Evolutionary conservation across 176 grass and related monocot genomes (phyloP), one percentile per base, ranked within the genome.

Genomic region (Phyllostachys edulis): DNA sequence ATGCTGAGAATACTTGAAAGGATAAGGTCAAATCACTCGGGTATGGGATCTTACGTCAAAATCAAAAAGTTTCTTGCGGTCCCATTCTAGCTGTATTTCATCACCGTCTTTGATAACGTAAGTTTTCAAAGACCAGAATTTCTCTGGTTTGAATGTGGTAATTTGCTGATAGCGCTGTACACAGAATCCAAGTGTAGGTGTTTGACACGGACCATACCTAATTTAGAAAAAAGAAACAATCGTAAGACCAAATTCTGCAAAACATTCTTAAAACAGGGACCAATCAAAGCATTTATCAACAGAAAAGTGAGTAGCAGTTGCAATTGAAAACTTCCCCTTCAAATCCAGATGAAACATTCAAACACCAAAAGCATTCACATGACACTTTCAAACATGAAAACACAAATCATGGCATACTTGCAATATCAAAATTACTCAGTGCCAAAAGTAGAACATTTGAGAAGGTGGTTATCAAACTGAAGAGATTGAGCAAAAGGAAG

Each of bases 191-290:
- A 98, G 89, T 0, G 96, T 98, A 85, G 96, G 96, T 42, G 96
- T 98, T 85, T 98, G 96, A 84, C 96, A 98, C 50, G 96, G 96
- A 52, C 96, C 96, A 90, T 95, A 95, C 69, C 96, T 98, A 87
- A 89, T 85, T 87, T 82, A 84, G 16, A 83, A 67, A 55, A 50
- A 8, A 64, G 20, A 73, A 57, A 18, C 4, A 82, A 85, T 47
- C 27, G 62, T 82, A 68, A 85, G 18, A 86, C 61, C 7, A 66
- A 37, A 68, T 76, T 57, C 38, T n/a, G 59, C 27, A 72, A 51
- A 17, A 73, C 9, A 90, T 57, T 78, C 50, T 78, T n/a, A 23
- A 51, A 75, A 63, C 23, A 83, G 4, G 68, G 45, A 24, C 12
- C 9, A 67, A 74, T 61, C 56, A 74, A 57, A 49, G 24, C 50